Percentiles rank a stretch among this genome's conserved stretches.
Conservation (phyloP, 2,329 filamentous ascomycete species). For the Grosmannia huntii region DNA sequence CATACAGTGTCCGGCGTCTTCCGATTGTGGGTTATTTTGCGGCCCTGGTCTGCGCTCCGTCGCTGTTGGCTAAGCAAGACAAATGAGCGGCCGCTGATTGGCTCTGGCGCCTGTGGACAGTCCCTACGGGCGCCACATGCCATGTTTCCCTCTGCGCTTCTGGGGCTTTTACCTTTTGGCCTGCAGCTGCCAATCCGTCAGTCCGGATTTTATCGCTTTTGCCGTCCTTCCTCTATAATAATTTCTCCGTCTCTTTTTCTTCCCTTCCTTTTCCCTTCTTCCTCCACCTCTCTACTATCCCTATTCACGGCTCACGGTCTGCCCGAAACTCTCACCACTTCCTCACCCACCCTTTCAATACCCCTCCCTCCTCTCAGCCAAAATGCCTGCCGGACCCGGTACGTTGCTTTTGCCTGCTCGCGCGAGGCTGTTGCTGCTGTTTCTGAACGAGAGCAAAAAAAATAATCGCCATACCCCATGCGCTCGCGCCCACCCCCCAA, state of each 20-base stretch:
- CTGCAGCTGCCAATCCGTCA: constrained; percentile 1
- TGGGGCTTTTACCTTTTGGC: background rate
- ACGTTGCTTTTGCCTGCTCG: constrained; percentile 16
- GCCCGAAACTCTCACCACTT: background rate
- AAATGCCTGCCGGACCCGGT: constrained; percentile 32
- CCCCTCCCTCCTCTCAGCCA: constrained; percentile 17
- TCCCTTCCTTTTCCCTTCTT: background rate
- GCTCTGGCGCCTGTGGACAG: background rate
- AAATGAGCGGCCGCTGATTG: constrained; percentile 11
- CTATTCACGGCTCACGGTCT: background rate
- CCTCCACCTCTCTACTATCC: constrained; percentile 4
- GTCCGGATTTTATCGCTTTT: constrained; percentile 2
- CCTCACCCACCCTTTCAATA: background rate
- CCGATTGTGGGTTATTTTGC: constrained; percentile 6
- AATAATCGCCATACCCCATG: background rate
- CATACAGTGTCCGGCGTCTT: constrained; percentile 13
- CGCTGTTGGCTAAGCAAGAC: constrained; percentile 2
- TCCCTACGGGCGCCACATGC: background rate
- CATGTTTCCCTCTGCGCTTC: background rate
- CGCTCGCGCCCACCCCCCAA: background rate
- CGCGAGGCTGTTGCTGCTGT: background rate
- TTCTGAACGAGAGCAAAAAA: no score
- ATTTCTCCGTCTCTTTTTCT: constrained; percentile 5
- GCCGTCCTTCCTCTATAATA: background rate
- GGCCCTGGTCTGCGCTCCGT: background rate